Base-by-base conservation (phyloP, 441 rosid genomes). In the Viola pubescens region DNA sequence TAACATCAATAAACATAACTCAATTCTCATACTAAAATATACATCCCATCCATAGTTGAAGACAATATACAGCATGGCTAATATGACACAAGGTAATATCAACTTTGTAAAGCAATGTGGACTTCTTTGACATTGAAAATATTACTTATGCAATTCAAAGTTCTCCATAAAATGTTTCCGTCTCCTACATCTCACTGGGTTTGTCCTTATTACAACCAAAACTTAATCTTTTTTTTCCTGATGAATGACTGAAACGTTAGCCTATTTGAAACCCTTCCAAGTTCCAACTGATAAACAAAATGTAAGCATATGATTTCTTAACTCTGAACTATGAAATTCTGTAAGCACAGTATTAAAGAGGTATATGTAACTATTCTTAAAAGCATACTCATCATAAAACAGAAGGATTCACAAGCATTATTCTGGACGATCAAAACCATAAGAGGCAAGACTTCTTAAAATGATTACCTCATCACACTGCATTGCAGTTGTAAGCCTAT, bases 401-500 rank as follows among this genome's bases (percentile, higher is more conserved):
- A 26, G 34, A 26, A 26, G 34, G 34, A 26, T 26, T 26, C 34
- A 26, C 34, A 26, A 26, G 34, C 34, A 26, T 26, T 26, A 26
- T 26, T 26, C 34, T 26, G 6, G 7, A 46, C 39, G 9, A 56
- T 62, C 60, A 51, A 16, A 14, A 44, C 7, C 45, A 7, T 40
- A 50, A 7, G 44, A 72, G 47, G 19, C 6, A 56, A 13, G 5
- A 8, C 41, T 52, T 9, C 45, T 7, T 41, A 26, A 12, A 56
- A 61, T 52, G 67, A 64, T 50, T 68, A 89, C 97, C 98, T 91
- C 89, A 75, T 94, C 98, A 63, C 95, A 91, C 61, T 91, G 98
- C 97, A 94, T 90, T 19, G 99, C 99, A 61, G 97, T 94, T 53
- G 99, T 91, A 59, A 94, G 95, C 74, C 99, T 85, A 79, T 88